Conservation (phyloP, 2,329 filamentous ascomycete genomes). For the Botrytis squamosa region DNA sequence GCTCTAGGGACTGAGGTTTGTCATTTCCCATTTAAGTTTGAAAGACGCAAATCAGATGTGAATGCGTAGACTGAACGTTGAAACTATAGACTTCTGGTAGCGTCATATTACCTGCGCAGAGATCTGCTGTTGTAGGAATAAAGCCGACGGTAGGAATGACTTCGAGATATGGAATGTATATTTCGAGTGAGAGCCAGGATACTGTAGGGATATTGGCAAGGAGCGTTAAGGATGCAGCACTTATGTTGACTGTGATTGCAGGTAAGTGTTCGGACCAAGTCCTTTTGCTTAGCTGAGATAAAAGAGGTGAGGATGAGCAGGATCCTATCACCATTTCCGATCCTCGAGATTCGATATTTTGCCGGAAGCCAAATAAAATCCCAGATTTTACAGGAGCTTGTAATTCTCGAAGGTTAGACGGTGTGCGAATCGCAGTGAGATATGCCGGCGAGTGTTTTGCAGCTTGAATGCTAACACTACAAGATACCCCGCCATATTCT, state of each 20-base stretch:
- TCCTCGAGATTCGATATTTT: neutral
- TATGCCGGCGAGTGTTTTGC: neutral
- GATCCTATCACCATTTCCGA: conserved; percentile 10
- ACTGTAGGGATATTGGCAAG: conserved; percentile 50
- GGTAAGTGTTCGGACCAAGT: conserved; percentile 41
- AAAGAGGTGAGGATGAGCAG: conserved; percentile 3
- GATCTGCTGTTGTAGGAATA: conserved; percentile 63
- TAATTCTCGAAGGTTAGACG: neutral
- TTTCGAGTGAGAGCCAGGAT: conserved; percentile 61
- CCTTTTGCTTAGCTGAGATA: neutral
- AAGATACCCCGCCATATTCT: conserved; percentile 12
- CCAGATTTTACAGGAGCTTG: conserved; percentile 1
- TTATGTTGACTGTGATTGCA: conserved; percentile 60
- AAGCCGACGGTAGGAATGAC: conserved; percentile 65
- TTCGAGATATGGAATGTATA: conserved; percentile 59
- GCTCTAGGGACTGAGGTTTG: conserved; percentile 55
- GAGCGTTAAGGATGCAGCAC: conserved; percentile 63
- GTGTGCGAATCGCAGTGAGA: conserved; percentile 14
- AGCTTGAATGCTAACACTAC: neutral
- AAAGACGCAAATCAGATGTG: conserved; percentile 7
- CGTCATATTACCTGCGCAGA: conserved; percentile 53
- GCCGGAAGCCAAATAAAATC: neutral
- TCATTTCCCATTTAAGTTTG: neutral
- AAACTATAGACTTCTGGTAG: conserved; percentile 49
- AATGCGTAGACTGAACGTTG: conserved; percentile 11